These are phyloP conservation scores for Paxillus ammoniavirescens DNA, from an alignment of 768 basidiomycete genomes.

Conservation along the genomic window DNA sequence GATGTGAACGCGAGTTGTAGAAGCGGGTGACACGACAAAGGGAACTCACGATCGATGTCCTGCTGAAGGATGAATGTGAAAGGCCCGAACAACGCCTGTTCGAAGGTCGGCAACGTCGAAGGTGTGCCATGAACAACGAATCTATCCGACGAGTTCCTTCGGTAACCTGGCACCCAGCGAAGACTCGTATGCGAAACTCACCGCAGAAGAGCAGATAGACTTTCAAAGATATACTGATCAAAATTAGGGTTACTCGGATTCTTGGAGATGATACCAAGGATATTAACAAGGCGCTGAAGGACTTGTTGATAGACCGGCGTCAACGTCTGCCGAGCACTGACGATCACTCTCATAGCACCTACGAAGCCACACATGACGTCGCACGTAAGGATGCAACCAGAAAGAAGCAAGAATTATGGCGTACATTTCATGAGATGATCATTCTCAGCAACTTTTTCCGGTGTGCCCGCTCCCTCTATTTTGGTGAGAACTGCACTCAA, in stretches of 20 bases:
- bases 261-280: constrained; percentile 85
- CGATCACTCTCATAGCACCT: constrained; percentile 93
- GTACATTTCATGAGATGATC: constrained; percentile 97
- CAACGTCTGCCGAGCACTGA: constrained; percentile 81
- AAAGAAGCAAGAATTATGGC: constrained; percentile 13
- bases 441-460: constrained; percentile 95
- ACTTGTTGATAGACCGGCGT: constrained; percentile 63
- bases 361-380: not conserved
- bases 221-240: constrained; percentile 97
- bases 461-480: constrained; percentile 74
- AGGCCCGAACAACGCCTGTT: constrained; percentile 78
- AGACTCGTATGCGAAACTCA: constrained; percentile 27
- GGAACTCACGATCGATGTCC: constrained; percentile 81
- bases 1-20: not conserved
- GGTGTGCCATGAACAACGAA: constrained; percentile 78
- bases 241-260: constrained; percentile 98
- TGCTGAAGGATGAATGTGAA: constrained; percentile 87
- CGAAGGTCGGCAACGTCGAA: constrained; percentile 68
- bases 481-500: constrained; percentile 71
- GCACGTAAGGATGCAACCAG: not conserved
- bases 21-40: not conserved
- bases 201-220: constrained; percentile 91
- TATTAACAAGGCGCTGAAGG: constrained; percentile 72
- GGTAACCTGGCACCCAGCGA: not conserved
- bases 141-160: constrained; percentile 36